These are phyloP conservation scores for Debaryomyces tyrocola DNA, from an alignment of 805 yeast species.

Conservation along the genomic window DNA sequence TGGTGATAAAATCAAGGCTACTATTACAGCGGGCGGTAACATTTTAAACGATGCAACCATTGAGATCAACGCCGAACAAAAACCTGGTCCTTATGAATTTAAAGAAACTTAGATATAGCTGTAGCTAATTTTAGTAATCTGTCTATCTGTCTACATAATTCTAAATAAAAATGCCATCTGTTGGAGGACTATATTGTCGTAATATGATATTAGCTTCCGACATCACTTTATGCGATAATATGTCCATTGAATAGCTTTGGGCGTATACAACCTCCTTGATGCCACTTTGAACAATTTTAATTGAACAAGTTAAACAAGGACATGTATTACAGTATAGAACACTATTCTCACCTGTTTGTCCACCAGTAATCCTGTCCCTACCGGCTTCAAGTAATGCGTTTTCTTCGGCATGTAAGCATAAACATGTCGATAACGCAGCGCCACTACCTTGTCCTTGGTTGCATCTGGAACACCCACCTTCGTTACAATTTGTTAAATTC, in stretches of 20 bases:
- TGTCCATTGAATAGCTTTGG: constrained; percentile 91
- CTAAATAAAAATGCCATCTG: constrained; percentile 38
- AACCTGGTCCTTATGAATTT: constrained; percentile 46
- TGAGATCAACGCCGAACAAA: constrained; percentile 52
- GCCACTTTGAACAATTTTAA: constrained; percentile 92
- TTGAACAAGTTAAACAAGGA: constrained; percentile 94
- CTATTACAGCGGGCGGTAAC: constrained; percentile 55
- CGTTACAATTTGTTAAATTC: constrained; percentile 82
- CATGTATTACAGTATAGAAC: constrained; percentile 92
- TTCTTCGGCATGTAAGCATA: constrained; percentile 96
- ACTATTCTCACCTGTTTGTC: constrained; percentile 39
- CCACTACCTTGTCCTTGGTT: constrained; percentile 69
- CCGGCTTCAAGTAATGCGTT: constrained; percentile 95
- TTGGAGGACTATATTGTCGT: constrained; percentile 49
- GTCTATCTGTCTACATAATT: background rate
- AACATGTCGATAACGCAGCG: constrained; percentile 71
- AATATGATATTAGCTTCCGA: constrained; percentile 70
- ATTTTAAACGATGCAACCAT: constrained; percentile 51
- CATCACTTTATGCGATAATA: constrained; percentile 66
- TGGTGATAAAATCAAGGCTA: constrained; percentile 76
- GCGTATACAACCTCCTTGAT: constrained; percentile 90
- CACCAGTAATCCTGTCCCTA: constrained; percentile 66
- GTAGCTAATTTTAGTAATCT: no score
- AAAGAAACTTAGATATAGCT: constrained; percentile 24
- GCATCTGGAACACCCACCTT: constrained; percentile 94